Base-by-base conservation (phyloP, 208 protist genomes). In the Crithidia bombi region DNA sequence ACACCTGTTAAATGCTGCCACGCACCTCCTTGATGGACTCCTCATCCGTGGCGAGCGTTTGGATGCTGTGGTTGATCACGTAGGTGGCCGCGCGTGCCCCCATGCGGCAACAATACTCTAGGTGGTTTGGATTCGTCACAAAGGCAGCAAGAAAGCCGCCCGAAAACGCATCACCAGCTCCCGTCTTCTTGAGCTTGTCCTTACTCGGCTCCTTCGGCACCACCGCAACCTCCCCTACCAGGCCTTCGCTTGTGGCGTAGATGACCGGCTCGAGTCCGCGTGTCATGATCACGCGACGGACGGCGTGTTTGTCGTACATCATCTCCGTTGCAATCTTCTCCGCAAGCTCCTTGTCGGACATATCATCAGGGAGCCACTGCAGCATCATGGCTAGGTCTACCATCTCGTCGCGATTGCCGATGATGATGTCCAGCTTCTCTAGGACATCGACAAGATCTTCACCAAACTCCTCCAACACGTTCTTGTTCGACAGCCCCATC, bases 101-200 rank as follows among this genome's bases (percentile, higher is more conserved):
- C 28, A 82, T 75, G 0, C 39, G 32, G 30, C 91, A 82, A 62
- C 85, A 93, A 35, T 72, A 76, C 32, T 65, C 75, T 1, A 94
- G 17, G n/a, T 65, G 36, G 28, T 80, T 59, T 17, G 65, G 73
- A 28, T 80, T 86, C 26, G 73, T 25, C 23, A 68, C 69, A 9
- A 91, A 74, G 21, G 74, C 63, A 35, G 91, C 63, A 0, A 98
- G 57, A 75, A 98, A 98, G 55, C 91, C 97, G 51, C 95, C 97
- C 28, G 94, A 88, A 61, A 98, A 98, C 38, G 89, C 82, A 67
- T 98, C 97, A 32, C 96, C 96, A 25, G 92, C 95, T 44, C 94
- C 97, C 35, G 98, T 98, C 21, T 83, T 80, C 61, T 32, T 14
- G 21, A 71, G 26, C 56, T 98, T 96, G 19, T 96, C 82, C 41